phyloP scores from a whole-genome alignment of 2,329 filamentous ascomycete species.

The Curvularia verruculosa region DNA sequence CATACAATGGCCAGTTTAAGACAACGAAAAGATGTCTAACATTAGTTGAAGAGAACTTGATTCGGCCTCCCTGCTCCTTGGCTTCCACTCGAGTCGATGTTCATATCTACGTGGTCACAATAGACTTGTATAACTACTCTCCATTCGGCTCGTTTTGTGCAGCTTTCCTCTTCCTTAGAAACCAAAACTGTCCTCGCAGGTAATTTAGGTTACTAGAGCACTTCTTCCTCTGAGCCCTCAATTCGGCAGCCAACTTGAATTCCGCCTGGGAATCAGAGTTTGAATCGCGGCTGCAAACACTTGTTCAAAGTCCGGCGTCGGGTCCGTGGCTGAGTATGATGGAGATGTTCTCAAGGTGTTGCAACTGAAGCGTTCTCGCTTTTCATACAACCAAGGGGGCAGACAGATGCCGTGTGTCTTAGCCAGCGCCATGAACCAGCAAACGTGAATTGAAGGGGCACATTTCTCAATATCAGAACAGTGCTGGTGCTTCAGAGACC shows the following conservation, averaged over 20 bases:
- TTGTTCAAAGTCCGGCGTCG: not conserved
- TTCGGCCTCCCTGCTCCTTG: too few relatives aligned
- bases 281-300: not conserved
- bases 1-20: not conserved
- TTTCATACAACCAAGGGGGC: not conserved
- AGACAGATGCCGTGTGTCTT: not conserved
- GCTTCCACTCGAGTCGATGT: not conserved
- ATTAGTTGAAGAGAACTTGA: too few relatives aligned
- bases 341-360: not conserved
- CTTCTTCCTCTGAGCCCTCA: too few relatives aligned
- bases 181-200: not conserved
- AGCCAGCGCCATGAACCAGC: not conserved
- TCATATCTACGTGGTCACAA: not conserved
- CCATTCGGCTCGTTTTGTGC: not conserved
- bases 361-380: not conserved
- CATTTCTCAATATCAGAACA: not conserved
- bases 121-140: not conserved
- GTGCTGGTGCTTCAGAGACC: conserved; percentile 63
- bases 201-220: not conserved
- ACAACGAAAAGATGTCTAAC: not conserved
- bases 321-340: not conserved
- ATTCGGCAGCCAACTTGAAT: not conserved
- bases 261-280: not conserved
- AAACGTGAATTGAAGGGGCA: not conserved
- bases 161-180: not conserved